Base-by-base conservation (phyloP, 208 protist genomes). In the Leishmania arabica region DNA sequence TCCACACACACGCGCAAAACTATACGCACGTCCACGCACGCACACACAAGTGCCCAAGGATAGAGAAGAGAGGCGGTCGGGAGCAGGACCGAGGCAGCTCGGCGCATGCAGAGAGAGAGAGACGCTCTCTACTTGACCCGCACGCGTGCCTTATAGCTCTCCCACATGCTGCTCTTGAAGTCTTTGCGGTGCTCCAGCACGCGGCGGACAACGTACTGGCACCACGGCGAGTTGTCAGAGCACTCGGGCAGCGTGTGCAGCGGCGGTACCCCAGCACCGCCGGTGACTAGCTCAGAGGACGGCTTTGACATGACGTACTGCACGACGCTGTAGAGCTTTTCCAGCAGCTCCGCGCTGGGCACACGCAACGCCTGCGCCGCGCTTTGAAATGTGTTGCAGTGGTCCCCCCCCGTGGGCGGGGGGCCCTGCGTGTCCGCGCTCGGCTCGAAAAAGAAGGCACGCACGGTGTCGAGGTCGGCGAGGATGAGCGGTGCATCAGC, bases 191-290 rank as follows among this genome's bases (percentile, higher is more conserved):
- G 90, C 54, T 84, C 75, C 24, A 95, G 77, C 24, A 95, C 88
- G 8, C 81, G 80, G 11, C 86, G 89, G 31, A 93, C 85, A 58
- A 94, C 78, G 65, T 91, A 91, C 71, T 92, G 87, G 65, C 92
- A 93, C 90, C 89, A 95, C 68, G 92, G 92, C 4, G 90, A 91
- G 74, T 88, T 82, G 47, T 81, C 78, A 34, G 86, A 84, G 27
- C 64, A 82, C 70, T 90, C 87, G 19, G 89, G 90, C 56, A 95
- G 84, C 27, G 73, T 82, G 70, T 79, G 81, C 51, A 94, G 79
- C 11, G 84, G 86, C 17, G 92, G 92, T 49, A 93, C 90, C 0
- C 89, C 92, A 6, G 89, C 85, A 8, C 79, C 85, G 58, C 92
- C 92, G 6, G 80, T 76, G 24, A 88, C 76, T 5, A 95, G 86